Evolutionary conservation across 192 early-diverging fungal genomes (phyloP), one percentile per base, ranked within the genome.

Genomic region (Umbelopsis sp.): DNA sequence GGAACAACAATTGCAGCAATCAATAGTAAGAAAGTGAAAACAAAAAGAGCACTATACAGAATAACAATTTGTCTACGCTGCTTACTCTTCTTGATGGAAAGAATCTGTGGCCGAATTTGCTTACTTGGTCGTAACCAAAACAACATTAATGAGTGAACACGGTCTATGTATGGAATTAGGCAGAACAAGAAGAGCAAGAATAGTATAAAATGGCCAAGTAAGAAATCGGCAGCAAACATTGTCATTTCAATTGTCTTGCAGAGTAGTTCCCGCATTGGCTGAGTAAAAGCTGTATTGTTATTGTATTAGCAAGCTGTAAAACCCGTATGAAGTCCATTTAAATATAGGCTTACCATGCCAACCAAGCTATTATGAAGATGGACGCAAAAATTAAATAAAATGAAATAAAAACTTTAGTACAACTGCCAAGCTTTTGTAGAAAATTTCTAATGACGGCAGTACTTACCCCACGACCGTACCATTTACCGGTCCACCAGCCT

Each of bases 401-500:
- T 54, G 6, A 29, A 26, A 24, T 49, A 49, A 49, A 17, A 4
- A n/a, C n/a, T n/a, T n/a, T n/a, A n/a, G 4, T 6, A 6, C 38
- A 41, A 1, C 1, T 5, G 12, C 38, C 12, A 1, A 1, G 38
- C 8, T 41, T 41, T 41, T 9, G 51, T 1, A 71, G 36, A 67
- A 47, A 20, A 43, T 34, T 34, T 12, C 34, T 45, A 26, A 36
- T 16, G 16, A 51, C 16, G 22, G 25, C 31, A 36, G 45, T 49
- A 44, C 71, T 77, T 77, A 77, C 76, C 31, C 87, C 90, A 71
- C 88, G 88, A 51, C 89, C 88, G 65, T 91, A 84, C 91, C 93
- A 95, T 45, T 87, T 88, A 26, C 93, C 93, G 4, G 90, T 92
- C 93, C 93, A 95, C 93, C 93, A 95, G 21, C 91, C 91, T 65